Conservation (phyloP, 805 yeast genomes). For the Wickerhamiella alocasiicola region DNA sequence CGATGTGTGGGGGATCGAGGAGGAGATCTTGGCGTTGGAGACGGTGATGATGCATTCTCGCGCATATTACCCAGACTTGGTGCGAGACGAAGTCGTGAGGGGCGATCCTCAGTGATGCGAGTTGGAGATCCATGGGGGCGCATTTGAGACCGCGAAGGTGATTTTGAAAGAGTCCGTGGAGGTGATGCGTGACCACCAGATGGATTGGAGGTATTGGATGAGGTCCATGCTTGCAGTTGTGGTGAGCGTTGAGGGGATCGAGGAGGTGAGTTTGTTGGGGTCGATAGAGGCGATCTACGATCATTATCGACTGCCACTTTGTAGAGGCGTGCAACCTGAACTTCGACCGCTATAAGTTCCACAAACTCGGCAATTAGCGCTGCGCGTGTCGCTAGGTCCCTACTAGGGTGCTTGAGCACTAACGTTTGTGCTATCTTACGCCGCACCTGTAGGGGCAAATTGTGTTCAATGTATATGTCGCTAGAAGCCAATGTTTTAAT, state of each 20-base stretch:
- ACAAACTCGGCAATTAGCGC: conserved; percentile 36
- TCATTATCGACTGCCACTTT: conserved; percentile 31
- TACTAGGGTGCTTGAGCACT: conserved; percentile 16
- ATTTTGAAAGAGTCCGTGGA: too few relatives aligned
- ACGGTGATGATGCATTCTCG: too few relatives aligned
- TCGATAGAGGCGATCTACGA: neutral
- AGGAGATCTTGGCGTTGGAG: too few relatives aligned
- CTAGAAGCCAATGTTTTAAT: conserved; percentile 35
- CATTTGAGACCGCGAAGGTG: too few relatives aligned
- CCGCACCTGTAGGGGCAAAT: conserved; percentile 31
- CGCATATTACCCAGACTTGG: too few relatives aligned
- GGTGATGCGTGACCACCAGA: too few relatives aligned
- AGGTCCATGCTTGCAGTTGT: too few relatives aligned
- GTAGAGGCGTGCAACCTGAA: conserved; percentile 55
- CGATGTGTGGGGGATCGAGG: too few relatives aligned
- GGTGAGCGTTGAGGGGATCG: neutral
- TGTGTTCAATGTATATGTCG: conserved; percentile 47
- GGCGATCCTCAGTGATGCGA: too few relatives aligned
- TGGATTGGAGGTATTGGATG: too few relatives aligned
- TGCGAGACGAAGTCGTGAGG: too few relatives aligned
- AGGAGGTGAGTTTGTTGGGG: neutral
- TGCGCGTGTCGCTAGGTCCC: conserved; percentile 8
- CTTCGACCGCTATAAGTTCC: conserved; percentile 41
- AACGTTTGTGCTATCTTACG: conserved; percentile 31
- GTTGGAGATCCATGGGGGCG: too few relatives aligned